phyloP scores from a whole-genome alignment of 345 rosid genomes.

The Eucalyptus curtisii region DNA sequence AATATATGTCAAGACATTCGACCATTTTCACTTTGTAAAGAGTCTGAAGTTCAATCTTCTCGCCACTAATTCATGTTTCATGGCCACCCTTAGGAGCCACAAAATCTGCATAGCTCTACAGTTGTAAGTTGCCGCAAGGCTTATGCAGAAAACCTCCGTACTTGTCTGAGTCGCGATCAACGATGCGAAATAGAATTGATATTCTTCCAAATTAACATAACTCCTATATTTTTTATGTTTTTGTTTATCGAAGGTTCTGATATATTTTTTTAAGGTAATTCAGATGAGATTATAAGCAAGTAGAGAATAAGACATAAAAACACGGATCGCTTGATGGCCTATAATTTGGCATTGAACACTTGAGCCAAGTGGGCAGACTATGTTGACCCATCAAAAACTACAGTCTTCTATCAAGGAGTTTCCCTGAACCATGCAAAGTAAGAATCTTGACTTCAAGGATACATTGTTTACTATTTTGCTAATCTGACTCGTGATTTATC shows the following conservation, averaged over 20 bases:
- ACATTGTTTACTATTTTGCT: neutral
- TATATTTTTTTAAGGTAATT: neutral
- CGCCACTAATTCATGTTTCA: neutral
- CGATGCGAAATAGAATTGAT: too few relatives aligned
- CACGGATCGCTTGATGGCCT: slow-evolving; percentile 21
- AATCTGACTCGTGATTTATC: neutral
- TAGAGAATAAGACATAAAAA: slow-evolving; percentile 5
- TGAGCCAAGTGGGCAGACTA: slow-evolving; percentile 28
- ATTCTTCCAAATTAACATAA: neutral
- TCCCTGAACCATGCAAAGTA: slow-evolving; percentile 25
- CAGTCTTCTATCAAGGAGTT: slow-evolving; percentile 25
- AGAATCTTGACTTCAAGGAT: neutral
- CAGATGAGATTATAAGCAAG: slow-evolving; percentile 22
- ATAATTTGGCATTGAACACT: slow-evolving; percentile 24
- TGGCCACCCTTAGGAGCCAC: neutral
- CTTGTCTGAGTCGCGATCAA: rapidly evolving
- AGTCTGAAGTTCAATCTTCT: neutral
- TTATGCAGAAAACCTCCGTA: too few relatives aligned
- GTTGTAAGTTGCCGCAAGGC: neutral
- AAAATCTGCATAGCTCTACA: neutral
- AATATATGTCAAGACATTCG: neutral
- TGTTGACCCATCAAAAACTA: slow-evolving; percentile 12
- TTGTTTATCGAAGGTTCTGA: neutral
- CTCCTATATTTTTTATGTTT: neutral
- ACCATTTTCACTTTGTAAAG: neutral